Conservation (phyloP, 73 alveolate genomes). For the Paramecium octaurelia region DNA sequence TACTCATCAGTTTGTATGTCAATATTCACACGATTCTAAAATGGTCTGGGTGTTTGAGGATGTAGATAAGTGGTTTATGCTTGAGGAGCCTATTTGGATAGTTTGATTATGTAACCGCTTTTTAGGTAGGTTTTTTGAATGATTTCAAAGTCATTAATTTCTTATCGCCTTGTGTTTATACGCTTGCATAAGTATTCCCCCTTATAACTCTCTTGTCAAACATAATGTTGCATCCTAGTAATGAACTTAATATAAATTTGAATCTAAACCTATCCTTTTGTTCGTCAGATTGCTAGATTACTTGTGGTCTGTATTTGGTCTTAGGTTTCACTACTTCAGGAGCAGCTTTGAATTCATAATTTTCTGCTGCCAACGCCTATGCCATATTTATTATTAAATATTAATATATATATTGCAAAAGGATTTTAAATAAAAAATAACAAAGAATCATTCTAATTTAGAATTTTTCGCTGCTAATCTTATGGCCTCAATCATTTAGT, state of each 20-base stretch:
- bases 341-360: constrained; percentile 40
- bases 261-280: background rate
- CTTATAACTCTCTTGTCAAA: constrained; percentile 92
- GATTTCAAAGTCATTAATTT: constrained; percentile 50
- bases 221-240: constrained; percentile 73
- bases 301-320: constrained; percentile 50
- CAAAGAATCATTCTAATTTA: background rate
- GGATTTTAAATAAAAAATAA: background rate
- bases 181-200: constrained; percentile 95
- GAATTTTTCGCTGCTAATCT: constrained; percentile 11
- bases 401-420: background rate
- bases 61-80: constrained; percentile 24
- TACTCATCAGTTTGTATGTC: constrained; percentile 71
- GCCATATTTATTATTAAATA: background rate
- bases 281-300: constrained; percentile 23
- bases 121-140: constrained; percentile 46
- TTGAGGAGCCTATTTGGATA: constrained; percentile 34
- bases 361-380: constrained; percentile 57
- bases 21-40: constrained; percentile 69
- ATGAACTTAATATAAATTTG: background rate
- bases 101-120: constrained; percentile 45
- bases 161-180: constrained; percentile 81
- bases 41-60: constrained; percentile 69
- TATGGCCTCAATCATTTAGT: constrained; percentile 9
- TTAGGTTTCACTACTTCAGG: constrained; percentile 57